Base-by-base conservation (phyloP, 2,329 filamentous ascomycete genomes). In the Hymenoscyphus fraxineus region DNA sequence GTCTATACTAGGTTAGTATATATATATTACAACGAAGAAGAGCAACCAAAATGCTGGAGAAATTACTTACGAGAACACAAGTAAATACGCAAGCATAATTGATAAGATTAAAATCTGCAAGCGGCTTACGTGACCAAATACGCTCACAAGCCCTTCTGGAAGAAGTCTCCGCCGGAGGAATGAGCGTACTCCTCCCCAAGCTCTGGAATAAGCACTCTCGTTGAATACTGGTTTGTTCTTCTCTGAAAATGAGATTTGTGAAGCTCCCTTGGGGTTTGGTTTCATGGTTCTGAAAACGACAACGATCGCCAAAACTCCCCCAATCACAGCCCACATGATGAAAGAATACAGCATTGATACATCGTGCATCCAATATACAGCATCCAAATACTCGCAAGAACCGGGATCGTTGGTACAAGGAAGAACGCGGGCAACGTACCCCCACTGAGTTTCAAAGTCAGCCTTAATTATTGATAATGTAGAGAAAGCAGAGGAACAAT, bases 101-200 rank as follows among this genome's bases (percentile, higher is more conserved):
- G 81, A 74, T 2, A 92, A 78, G 35, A 90, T 79, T 27, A 86
- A 70, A 3, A 92, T 81, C 72, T 93, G 90, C 6, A 91, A 79
- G 22, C 89, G 82, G 0, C 88, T 90, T 1, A 87, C 86, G 65
- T 85, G 81, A 35, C 89, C 88, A 68, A 93, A 92, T 61, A 91
- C 70, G 22, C 75, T 70, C 19, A 81, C 78, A 2, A 82, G 75
- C 2, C 82, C 80, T 69, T 91, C 88, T 0, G 85, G 85, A 1
- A 92, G 82, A 2, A 92, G 78, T 69, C 83, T 81, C 38, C 77
- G 66, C 58, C 70, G 66, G 6, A 65, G 38, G 1, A 56, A 54
- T 22, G 71, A 64, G 22, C 40, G 32, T 13, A 66, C 44, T 58
- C 55, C 61, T 61, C 56, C 62, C 65, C 67, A 70, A 27, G 62